A percentile compares a stretch with the other conserved stretches of the same genome.
Evolutionary conservation across 2,329 filamentous ascomycete genomes (phyloP).

Genomic region (Calcarisporium arbuscula): DNA sequence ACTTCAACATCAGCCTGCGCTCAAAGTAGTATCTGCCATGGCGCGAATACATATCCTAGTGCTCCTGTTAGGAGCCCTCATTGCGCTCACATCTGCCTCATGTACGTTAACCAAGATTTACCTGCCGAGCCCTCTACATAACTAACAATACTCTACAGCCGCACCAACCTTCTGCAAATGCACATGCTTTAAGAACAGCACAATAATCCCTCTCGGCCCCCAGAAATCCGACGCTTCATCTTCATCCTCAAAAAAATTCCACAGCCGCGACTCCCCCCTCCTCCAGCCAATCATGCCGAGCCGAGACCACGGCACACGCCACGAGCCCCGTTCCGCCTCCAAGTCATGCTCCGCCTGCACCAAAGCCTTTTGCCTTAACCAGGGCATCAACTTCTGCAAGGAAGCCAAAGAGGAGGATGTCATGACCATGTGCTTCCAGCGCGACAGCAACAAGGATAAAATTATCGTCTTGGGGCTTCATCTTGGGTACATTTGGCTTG

Average conservation of each 20-base stretch:
- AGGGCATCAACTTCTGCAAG: conserved; percentile 57
- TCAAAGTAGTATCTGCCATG: conserved; percentile 23
- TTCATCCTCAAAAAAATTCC: too few species aligned
- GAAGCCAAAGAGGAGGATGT: conserved; percentile 56
- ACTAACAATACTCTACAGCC: conserved; percentile 32
- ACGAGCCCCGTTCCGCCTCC: conserved; percentile 29
- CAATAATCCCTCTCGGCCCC: conserved; percentile 56
- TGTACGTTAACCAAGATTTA: conserved; percentile 36
- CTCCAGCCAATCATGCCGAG: conserved; percentile 12
- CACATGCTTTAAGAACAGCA: conserved; percentile 64
- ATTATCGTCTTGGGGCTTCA: conserved; percentile 61
- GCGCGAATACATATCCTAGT: conserved; percentile 30
- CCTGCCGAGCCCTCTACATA: background rate
- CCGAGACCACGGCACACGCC: conserved; percentile 8
- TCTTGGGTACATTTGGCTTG: conserved; percentile 51
- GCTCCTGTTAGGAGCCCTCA: conserved; percentile 28
- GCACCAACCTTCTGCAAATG: conserved; percentile 64
- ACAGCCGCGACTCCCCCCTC: conserved; percentile 15
- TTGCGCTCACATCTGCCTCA: conserved; percentile 31
- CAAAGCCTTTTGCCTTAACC: conserved; percentile 55
- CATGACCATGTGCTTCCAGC: conserved; percentile 58
- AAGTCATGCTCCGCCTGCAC: conserved; percentile 56
- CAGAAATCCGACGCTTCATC: conserved; percentile 24
- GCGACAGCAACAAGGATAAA: conserved; percentile 60
- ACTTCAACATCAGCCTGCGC: conserved; percentile 1